Evolutionary conservation across 129 eudicot genomes (phyloP), one percentile per base, ranked within the genome.

Genomic region (Kitagawia praeruptora): DNA sequence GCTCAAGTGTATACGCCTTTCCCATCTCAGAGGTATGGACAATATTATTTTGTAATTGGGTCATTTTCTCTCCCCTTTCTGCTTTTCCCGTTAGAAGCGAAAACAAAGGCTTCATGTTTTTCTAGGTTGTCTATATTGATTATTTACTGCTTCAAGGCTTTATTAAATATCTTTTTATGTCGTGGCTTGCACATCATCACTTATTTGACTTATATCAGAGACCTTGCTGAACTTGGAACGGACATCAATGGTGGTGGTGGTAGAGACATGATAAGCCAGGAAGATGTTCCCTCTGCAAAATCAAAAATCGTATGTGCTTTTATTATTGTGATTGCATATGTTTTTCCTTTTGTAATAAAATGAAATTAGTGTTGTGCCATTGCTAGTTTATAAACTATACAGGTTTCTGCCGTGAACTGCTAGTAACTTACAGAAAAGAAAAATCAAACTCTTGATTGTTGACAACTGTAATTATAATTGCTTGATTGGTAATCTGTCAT

Each of bases 141-240:
- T 56, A 44, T n/a, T 54, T 13, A 40, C 54, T 67, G 28, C 42
- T 31, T 67, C 1, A 31, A 28, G 73, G 42, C 42, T 56, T 38
- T 25, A 72, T 80, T 21, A 61, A 31, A 10, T 25, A 38, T 41
- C 49, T 21, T 72, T 61, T 1, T 40, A 41, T 72, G 76, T 45
- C 2, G 39, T 11, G 79, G 6, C 74, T 71, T 21, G 37, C 51
- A 45, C 8, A 39, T 70, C 21, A 66, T 34, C 28, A 67, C 1
- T 31, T 67, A 3, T 31, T 31, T 31, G 73, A 67, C 21, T 37
- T 71, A 38, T 54, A 66, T n/a, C 85, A 95, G 99, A 88, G 98
- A 94, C 80, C 96, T 90, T 77, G 87, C 93, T 15, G 89, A 90
- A 73, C 80, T 87, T 76, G 93, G 92, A 15, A 87, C 83, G 91